phyloP scores from a whole-genome alignment of 208 protist species.

The Leptomonas pyrrhocoris region DNA sequence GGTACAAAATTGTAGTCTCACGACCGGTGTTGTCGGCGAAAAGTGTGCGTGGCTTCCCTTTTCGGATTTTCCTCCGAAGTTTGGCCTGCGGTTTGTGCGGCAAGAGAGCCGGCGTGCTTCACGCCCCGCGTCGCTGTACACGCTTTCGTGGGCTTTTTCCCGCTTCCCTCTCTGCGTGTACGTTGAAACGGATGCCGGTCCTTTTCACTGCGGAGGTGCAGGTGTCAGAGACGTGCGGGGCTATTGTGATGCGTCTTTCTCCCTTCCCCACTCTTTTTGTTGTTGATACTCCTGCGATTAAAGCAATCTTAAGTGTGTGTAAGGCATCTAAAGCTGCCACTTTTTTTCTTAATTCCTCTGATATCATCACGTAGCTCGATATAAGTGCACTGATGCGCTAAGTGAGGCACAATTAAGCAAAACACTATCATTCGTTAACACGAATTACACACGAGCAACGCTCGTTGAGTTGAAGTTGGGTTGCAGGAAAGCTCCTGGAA shows the following conservation, averaged over 20 bases:
- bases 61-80: too few species aligned
- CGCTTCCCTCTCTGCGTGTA: too few species aligned
- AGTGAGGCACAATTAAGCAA: background rate
- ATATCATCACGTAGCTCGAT: background rate
- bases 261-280: constrained; percentile 6
- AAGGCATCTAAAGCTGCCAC: background rate
- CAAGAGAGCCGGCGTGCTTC: too few species aligned
- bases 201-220: background rate
- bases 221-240: background rate
- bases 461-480: too few species aligned
- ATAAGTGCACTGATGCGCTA: background rate
- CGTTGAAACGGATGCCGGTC: background rate
- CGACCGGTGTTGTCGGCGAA: background rate
- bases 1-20: constrained; percentile 36
- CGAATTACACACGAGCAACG: too few species aligned
- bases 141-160: too few species aligned
- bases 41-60: background rate
- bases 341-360: background rate
- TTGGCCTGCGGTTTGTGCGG: too few species aligned
- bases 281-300: background rate
- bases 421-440: too few species aligned
- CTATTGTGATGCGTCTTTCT: background rate
- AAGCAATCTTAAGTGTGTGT: background rate
- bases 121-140: too few species aligned
- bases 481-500: too few species aligned